Base-by-base conservation (phyloP, 2,329 filamentous ascomycete species). In the Leptodontidium sp. region DNA sequence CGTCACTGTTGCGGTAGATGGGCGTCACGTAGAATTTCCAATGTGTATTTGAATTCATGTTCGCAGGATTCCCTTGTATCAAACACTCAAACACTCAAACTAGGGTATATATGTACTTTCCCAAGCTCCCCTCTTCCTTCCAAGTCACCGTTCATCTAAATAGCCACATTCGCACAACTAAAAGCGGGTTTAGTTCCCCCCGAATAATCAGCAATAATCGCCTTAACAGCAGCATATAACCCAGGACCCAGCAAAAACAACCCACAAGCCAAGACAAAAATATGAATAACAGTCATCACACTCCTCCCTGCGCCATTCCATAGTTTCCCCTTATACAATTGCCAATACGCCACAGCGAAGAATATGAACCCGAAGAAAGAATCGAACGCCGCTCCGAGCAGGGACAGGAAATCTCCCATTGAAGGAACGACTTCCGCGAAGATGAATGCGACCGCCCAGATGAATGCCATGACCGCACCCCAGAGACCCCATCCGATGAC, bases 321-420 rank as follows among this genome's bases (percentile, higher is more conserved):
- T 26, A 85, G 69, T 4, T 75, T 76, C 0, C 80, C 78, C 53
- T 76, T 75, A 71, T 83, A 81, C 5, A 85, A 64, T 57, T 83
- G 81, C 76, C 79, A 84, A 74, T 85, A 85, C 0, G 83, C 83
- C 9, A 85, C 76, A 4, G 83, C 83, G 63, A 84, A 85, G 76
- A 82, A 85, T 69, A 85, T 84, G 75, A 84, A 85, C 1, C 83
- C 83, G 67, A 85, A 84, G 75, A 84, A 84, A 1, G 80, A 82
- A 71, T 84, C 83, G 67, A 84, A 85, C 0, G 82, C 82, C 0
- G 83, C 82, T 8, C 83, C 80, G 11, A 85, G 79, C 2, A 84
- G 76, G 0, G 82, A 84, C 5, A 84, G 74, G 75, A 85, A 84
- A 73, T 85, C 83, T 9, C 83, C 82, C 83, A 85, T 84, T 68